Conservation (phyloP, 495 filamentous ascomycete species). For the Xylaria intraflava region DNA sequence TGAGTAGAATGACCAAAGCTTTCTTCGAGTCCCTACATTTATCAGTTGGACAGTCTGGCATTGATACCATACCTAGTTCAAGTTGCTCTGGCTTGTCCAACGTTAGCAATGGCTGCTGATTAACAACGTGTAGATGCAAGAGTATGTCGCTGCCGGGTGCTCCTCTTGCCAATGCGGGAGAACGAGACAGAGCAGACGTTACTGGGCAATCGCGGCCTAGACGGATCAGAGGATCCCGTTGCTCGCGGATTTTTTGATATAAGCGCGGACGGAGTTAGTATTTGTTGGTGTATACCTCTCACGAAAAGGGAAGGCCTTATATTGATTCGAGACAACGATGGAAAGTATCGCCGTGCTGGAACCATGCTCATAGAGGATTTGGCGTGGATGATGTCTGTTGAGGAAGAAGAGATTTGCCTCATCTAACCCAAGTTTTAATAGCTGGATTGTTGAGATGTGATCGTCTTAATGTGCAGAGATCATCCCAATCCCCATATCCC, state of each 20-base stretch:
- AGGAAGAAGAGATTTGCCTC: neutral
- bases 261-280: neutral
- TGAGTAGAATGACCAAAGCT: neutral
- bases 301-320: neutral
- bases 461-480: too few species aligned
- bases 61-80: too few species aligned
- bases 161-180: neutral
- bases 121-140: neutral
- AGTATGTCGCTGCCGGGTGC: neutral
- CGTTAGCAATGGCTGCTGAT: neutral
- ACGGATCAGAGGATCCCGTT: neutral
- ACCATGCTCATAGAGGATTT: neutral
- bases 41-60: neutral
- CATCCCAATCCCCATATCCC: too few species aligned
- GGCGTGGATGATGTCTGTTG: neutral
- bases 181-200: neutral
- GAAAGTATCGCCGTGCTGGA: neutral
- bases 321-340: neutral
- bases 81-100: neutral
- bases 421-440: neutral
- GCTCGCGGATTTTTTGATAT: neutral
- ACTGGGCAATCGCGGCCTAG: neutral
- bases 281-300: neutral
- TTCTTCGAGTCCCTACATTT: neutral
- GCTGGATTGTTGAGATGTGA: too few species aligned